A percentile compares a stretch with the other conserved stretches of the same genome.
These are phyloP conservation scores for Fagopyrum tataricum DNA, from an alignment of 148 eudicot species.

Conservation along the genomic window DNA sequence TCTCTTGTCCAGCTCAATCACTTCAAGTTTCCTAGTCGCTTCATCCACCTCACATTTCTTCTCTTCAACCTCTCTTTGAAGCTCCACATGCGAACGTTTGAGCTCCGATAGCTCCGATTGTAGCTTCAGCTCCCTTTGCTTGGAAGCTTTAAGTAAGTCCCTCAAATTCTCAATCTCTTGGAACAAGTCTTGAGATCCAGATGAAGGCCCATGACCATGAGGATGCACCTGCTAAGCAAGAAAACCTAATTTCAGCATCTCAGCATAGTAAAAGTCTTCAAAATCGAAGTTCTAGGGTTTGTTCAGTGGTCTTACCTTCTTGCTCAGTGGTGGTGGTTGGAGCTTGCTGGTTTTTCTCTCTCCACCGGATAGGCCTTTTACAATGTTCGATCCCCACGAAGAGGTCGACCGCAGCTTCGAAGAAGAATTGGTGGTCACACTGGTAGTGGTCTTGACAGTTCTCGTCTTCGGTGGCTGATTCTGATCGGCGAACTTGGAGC, in stretches of 20 bases:
- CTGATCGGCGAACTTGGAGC: constrained; percentile 48
- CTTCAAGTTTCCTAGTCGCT: constrained; percentile 27
- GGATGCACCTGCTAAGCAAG: constrained; percentile 40
- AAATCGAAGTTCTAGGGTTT: not conserved
- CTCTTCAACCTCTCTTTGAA: constrained; percentile 41
- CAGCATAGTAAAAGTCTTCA: not conserved
- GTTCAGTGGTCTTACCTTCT: not conserved
- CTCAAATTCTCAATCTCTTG: constrained; percentile 70
- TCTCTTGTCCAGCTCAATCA: constrained; percentile 41
- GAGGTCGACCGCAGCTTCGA: constrained; percentile 32
- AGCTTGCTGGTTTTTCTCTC: constrained; percentile 13
- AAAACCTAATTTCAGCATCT: not conserved
- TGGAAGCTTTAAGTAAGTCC: constrained; percentile 56
- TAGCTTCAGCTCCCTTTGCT: constrained; percentile 58
- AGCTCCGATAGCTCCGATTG: constrained; percentile 49
- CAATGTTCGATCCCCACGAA: constrained; percentile 63
- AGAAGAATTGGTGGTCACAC: constrained; percentile 19
- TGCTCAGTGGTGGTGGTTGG: not conserved
- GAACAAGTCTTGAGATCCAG: constrained; percentile 50
- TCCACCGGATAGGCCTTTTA: constrained; percentile 44
- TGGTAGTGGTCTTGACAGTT: constrained; percentile 20
- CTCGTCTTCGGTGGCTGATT: constrained; percentile 42
- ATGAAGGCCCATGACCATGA: constrained; percentile 19
- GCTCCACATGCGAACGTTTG: constrained; percentile 33
- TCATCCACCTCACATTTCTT: constrained; percentile 44